Percentiles rank a stretch among this genome's conserved stretches.
Conservation (phyloP, 2,329 filamentous ascomycete species). For the Alternaria consortialis region DNA sequence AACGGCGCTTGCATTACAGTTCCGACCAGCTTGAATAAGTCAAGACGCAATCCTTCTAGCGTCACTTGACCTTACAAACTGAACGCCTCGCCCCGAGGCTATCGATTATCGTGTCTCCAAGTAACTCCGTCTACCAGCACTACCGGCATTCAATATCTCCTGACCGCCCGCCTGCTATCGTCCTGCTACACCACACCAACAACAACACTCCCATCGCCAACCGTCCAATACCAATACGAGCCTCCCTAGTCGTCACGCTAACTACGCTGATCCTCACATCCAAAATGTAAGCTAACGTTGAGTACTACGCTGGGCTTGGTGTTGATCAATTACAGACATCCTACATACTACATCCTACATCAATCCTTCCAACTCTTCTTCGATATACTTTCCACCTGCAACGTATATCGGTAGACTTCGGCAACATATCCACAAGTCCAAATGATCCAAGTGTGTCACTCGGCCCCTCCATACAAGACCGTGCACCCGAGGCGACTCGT, state of each 20-base stretch:
- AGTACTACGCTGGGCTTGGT: neutral
- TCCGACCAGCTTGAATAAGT: constrained; percentile 30
- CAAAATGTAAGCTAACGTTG: constrained; percentile 12
- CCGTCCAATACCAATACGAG: constrained; percentile 4
- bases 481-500: constrained; percentile 41
- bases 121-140: constrained; percentile 20
- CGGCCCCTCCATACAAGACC: constrained; percentile 40
- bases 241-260: constrained; percentile 4
- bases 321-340: constrained; percentile 10
- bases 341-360: neutral
- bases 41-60: constrained; percentile 36
- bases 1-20: constrained; percentile 29
- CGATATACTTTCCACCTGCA: constrained; percentile 11
- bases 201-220: constrained; percentile 10
- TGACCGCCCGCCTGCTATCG: constrained; percentile 18
- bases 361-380: constrained; percentile 10
- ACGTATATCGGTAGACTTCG: constrained; percentile 34
- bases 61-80: constrained; percentile 40
- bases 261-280: constrained; percentile 8
- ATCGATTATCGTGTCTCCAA: constrained; percentile 17
- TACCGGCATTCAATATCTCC: constrained; percentile 14
- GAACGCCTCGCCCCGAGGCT: constrained; percentile 21
- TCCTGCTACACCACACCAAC: neutral
- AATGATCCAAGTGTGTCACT: constrained; percentile 48
- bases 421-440: constrained; percentile 29